A percentile compares a stretch with the other conserved stretches of the same genome.
Conservation (phyloP, 306 rosid genomes). For the Lathyrus sativus region DNA sequence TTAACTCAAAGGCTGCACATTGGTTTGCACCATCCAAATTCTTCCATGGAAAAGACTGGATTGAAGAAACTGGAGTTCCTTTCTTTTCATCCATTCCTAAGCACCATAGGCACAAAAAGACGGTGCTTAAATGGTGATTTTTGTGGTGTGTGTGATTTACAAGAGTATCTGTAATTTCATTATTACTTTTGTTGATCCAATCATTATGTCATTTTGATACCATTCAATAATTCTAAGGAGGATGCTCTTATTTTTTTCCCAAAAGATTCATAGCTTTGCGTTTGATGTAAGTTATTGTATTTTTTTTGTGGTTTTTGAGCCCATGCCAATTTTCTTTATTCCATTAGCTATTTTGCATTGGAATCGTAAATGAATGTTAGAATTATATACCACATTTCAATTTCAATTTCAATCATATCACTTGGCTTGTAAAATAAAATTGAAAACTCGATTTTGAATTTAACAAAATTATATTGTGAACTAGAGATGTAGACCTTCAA, state of each 20-base stretch:
- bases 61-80: background rate
- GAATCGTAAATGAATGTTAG: background rate
- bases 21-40: constrained; percentile 28
- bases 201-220: background rate
- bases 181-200: background rate
- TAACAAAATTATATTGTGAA: too few relatives aligned
- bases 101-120: constrained; percentile 10
- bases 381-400: background rate
- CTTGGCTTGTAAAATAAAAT: background rate
- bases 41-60: constrained; percentile 27
- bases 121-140: background rate
- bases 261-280: background rate
- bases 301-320: background rate
- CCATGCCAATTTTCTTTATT: too few relatives aligned
- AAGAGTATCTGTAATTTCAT: background rate
- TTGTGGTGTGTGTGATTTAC: background rate
- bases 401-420: background rate
- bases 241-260: background rate
- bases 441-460: background rate
- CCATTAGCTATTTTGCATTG: background rate
- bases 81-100: background rate
- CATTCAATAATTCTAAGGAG: constrained; percentile 7
- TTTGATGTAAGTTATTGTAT: constrained; percentile 7
- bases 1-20: constrained; percentile 6
- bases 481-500: too few relatives aligned